phyloP scores from a whole-genome alignment of 1,284 basidiomycete species.

The Ceraceosorus guamensis region DNA sequence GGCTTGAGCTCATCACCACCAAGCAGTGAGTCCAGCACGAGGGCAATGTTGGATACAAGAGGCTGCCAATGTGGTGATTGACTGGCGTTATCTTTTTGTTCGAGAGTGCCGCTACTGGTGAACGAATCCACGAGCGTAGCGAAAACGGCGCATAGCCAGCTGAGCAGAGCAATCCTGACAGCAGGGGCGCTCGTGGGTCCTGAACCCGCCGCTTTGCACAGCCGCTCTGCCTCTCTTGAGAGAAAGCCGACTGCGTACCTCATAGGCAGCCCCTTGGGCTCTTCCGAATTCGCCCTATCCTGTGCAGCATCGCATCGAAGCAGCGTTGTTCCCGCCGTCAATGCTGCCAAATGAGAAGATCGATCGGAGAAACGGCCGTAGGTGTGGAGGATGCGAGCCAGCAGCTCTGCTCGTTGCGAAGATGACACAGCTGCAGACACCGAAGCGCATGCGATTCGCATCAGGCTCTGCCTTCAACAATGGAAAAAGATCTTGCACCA shows the following conservation, averaged over 20 bases:
- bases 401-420: conserved; percentile 63
- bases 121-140: too few relatives aligned
- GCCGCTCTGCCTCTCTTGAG: conserved; percentile 57
- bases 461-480: not conserved
- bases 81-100: not conserved
- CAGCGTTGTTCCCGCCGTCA: conserved; percentile 60
- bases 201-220: conserved; percentile 20
- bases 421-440: conserved; percentile 52
- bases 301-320: conserved; percentile 56
- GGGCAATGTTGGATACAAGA: conserved; percentile 26
- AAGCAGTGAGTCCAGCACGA: conserved; percentile 23
- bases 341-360: conserved; percentile 63
- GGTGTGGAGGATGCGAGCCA: conserved; percentile 64
- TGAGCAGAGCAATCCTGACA: conserved; percentile 65
- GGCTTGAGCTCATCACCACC: conserved; percentile 9
- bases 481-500: not conserved
- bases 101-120: too few relatives aligned
- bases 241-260: conserved; percentile 68
- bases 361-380: conserved; percentile 70
- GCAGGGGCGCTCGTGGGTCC: conserved; percentile 24
- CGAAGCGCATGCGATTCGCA: not conserved
- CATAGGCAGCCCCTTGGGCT: conserved; percentile 54
- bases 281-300: conserved; percentile 36
- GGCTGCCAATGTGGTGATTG: conserved; percentile 15
- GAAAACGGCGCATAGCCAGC: conserved; percentile 66